Percentiles rank a stretch among this genome's conserved stretches.
Evolutionary conservation across 352 stramenopile species (phyloP).

Genomic region (Pythium pyrilobum): DNA sequence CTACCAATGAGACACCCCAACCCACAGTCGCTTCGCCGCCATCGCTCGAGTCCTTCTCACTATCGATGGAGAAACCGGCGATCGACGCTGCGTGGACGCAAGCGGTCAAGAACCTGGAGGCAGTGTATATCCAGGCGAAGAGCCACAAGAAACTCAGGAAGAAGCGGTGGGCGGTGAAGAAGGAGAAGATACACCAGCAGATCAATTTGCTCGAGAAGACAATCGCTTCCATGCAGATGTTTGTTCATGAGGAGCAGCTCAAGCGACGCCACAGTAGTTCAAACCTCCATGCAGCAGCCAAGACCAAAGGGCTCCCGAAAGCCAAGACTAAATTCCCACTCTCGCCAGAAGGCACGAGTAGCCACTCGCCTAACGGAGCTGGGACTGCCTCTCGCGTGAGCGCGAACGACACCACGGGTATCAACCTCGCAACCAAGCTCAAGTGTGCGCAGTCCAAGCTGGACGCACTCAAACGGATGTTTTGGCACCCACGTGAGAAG

Average conservation of each 20-base stretch:
- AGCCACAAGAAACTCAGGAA: slow-evolving; percentile 34
- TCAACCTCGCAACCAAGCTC: slow-evolving; percentile 52
- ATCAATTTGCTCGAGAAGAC: slow-evolving; percentile 69
- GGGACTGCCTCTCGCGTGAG: slow-evolving; percentile 14
- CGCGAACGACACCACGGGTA: slow-evolving; percentile 34
- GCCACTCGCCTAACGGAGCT: background rate
- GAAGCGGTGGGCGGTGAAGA: slow-evolving; percentile 50
- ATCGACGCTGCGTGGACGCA: slow-evolving; percentile 49
- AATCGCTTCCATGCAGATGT: slow-evolving; percentile 55
- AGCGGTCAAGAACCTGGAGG: slow-evolving; percentile 40
- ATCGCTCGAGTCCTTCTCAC: slow-evolving; percentile 2
- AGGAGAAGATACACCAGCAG: slow-evolving; percentile 61
- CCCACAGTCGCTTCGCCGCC: background rate
- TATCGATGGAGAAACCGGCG: slow-evolving; percentile 46
- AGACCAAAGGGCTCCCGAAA: background rate
- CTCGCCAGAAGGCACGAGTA: slow-evolving; percentile 11
- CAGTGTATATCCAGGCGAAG: slow-evolving; percentile 42
- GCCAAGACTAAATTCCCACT: slow-evolving; percentile 8
- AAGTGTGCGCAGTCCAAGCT: slow-evolving; percentile 65
- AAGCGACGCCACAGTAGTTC: slow-evolving; percentile 32
- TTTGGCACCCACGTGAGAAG: slow-evolving; percentile 69
- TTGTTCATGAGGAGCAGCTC: slow-evolving; percentile 44
- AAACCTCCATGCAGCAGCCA: slow-evolving; percentile 7
- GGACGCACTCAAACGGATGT: slow-evolving; percentile 57
- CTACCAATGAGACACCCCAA: too few relatives aligned